Base-by-base conservation (phyloP, 305 asterid genomes). In the Caryopteris hybrid region DNA sequence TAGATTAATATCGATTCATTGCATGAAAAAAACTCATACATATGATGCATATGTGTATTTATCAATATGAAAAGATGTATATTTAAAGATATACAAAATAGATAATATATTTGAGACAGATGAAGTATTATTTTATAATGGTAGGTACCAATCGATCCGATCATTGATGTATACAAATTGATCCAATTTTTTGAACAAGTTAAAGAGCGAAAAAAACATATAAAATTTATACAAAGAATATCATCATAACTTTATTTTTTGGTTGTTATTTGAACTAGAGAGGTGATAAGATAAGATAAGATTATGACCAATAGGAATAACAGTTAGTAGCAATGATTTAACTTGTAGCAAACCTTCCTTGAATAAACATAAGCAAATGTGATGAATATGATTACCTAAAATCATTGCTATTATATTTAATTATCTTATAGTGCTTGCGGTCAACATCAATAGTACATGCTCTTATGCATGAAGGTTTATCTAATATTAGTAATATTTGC, bases 251-350 rank as follows among this genome's bases (percentile, higher is more conserved):
- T 58, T 9, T 8, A 23, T 13, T n/a, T 61, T 22, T 29, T n/a
- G n/a, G n/a, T 31, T 18, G 14, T 46, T 8, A 39, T 41, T 59
- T 21, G 12, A 45, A 34, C 14, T 58, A 22, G 22, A n/a, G 22
- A 50, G 48, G 23, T 50, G 75, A 70, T 69, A 61, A 67, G 74
- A 64, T 57, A 64, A 27, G 76, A 75, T 75, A 50, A 60, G 66
- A 43, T 13, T 16, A 17, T 38, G 53, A 14, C 43, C 56, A 20
- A 59, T 43, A 36, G 56, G 25, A 59, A 18, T 62, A 22, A 9
- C 1, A 25, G 54, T 43, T 48, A 3, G 20, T 17, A 17, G 5
- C 4, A 0, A 25, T 1, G 36, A 51, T 20, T 61, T 34, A 41
- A 56, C 20, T 50, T 63, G 16, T 13, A 29, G 18, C 56, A 13